Percentiles rank a stretch among this genome's conserved stretches.
Conservation (phyloP, 495 filamentous ascomycete genomes). For the Daldinia vernicosa region DNA sequence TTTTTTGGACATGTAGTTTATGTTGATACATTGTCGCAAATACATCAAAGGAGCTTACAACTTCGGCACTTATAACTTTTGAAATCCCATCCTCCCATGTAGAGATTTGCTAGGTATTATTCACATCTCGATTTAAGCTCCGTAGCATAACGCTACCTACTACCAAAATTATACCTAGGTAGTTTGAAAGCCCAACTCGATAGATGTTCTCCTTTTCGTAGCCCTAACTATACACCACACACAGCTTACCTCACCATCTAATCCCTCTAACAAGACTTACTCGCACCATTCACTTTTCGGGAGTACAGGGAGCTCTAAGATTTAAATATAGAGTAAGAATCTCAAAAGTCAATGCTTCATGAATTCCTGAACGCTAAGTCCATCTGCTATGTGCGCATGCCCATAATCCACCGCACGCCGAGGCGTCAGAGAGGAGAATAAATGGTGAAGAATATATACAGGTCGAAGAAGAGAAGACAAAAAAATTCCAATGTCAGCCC, state of each 20-base stretch:
- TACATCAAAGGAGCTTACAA: no score
- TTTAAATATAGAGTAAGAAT: not conserved
- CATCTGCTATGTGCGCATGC: not conserved
- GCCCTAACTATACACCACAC: no score
- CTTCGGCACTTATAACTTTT: no score
- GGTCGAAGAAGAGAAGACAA: conserved; percentile 24
- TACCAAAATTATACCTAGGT: no score
- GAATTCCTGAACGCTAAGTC: not conserved
- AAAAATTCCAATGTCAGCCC: conserved; percentile 2
- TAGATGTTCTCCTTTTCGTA: no score
- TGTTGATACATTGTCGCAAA: no score
- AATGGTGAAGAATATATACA: conserved; percentile 36
- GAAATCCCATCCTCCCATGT: no score
- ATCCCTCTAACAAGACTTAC: not conserved
- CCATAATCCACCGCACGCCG: not conserved
- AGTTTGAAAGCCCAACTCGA: no score
- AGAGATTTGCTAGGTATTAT: no score
- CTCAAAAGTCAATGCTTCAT: not conserved
- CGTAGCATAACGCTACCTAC: no score
- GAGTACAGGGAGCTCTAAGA: not conserved
- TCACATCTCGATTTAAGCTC: no score
- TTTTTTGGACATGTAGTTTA: no score
- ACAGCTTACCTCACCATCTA: not conserved
- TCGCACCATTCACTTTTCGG: not conserved
- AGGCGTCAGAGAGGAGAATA: not conserved